phyloP scores from a whole-genome alignment of 1,139 yeast genomes.

The Arxiozyma slooffiae region DNA sequence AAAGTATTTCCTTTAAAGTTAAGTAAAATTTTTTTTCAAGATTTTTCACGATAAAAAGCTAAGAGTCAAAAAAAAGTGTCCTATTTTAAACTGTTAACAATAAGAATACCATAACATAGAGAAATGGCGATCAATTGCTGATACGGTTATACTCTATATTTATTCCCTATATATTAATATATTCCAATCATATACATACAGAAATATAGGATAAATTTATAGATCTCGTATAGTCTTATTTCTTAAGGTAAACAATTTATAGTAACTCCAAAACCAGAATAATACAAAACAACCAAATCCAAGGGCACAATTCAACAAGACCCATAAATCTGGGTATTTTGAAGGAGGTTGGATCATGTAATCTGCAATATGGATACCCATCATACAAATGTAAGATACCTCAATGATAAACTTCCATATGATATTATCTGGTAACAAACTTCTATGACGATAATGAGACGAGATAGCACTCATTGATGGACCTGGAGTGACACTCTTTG shows the following conservation, averaged over 20 bases:
- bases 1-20: too few species aligned
- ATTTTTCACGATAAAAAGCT: neutral
- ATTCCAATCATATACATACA: neutral
- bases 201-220: constrained; percentile 4
- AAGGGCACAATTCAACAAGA: constrained; percentile 58
- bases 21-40: constrained; percentile 6
- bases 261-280: constrained; percentile 71
- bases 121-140: too few species aligned
- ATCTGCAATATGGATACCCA: constrained; percentile 48
- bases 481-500: constrained; percentile 36
- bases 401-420: constrained; percentile 51
- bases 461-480: constrained; percentile 32
- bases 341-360: constrained; percentile 43
- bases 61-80: too few species aligned
- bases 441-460: constrained; percentile 33
- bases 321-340: constrained; percentile 76
- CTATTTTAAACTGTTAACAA: too few species aligned
- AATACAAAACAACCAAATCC: constrained; percentile 67
- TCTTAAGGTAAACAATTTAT: constrained; percentile 37
- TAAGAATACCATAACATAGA: neutral
- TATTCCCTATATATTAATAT: neutral
- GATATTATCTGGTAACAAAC: constrained; percentile 41
- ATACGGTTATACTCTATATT: too few species aligned
- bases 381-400: constrained; percentile 49
- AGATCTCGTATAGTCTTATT: constrained; percentile 21